Evolutionary conservation across 345 rosid species (phyloP).

Genomic region (Eucalyptus brandiana): DNA sequence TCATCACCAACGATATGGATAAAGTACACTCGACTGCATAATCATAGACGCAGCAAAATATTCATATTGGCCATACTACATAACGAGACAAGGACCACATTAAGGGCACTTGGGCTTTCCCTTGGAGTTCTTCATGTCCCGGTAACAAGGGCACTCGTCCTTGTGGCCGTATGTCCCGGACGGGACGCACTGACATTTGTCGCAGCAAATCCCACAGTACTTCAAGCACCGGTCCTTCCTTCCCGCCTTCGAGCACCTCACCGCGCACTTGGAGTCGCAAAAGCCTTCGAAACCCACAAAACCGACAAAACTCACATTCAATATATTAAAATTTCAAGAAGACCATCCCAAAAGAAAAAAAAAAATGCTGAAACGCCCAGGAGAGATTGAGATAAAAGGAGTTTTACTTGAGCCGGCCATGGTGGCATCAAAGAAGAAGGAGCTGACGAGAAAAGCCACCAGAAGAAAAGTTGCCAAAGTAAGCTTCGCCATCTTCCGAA

Average conservation of each 20-base stretch:
- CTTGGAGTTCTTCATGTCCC: slow-evolving; percentile 21
- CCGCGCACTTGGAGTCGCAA: slow-evolving; percentile 31
- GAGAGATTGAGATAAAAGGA: neutral
- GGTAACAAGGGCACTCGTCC: slow-evolving; percentile 53
- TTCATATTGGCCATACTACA: neutral
- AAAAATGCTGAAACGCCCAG: neutral
- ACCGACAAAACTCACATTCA: neutral
- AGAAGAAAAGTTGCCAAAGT: neutral
- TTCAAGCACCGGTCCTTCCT: slow-evolving; percentile 46
- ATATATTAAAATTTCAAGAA: too few relatives aligned
- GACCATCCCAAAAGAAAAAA: neutral
- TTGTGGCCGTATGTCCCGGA: slow-evolving; percentile 67
- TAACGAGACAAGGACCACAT: neutral
- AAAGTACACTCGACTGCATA: neutral
- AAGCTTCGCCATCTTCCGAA: neutral
- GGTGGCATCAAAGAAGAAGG: neutral
- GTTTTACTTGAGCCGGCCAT: neutral
- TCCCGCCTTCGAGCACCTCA: slow-evolving; percentile 47
- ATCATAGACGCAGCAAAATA: neutral
- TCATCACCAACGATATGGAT: neutral
- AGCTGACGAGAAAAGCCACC: neutral
- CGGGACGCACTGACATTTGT: slow-evolving; percentile 60
- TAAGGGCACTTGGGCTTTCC: slow-evolving; percentile 20
- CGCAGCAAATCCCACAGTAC: slow-evolving; percentile 67
- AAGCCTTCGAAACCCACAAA: neutral